These are phyloP conservation scores for Aristolochia contorta DNA, from an alignment of 164 flowering plant species.

Conservation along the genomic window DNA sequence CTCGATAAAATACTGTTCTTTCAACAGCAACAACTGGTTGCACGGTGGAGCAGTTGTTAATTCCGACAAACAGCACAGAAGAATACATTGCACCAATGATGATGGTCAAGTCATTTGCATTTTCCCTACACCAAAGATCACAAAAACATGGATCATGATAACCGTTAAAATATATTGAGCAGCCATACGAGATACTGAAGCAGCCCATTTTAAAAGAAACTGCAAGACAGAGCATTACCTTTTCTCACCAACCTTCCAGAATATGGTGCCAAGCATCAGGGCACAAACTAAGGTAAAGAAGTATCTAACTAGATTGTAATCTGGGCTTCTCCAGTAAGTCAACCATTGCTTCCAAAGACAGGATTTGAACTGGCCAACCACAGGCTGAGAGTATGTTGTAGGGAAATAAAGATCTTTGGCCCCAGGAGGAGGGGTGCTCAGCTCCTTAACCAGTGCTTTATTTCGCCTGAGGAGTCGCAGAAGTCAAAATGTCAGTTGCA, in stretches of 20 bases:
- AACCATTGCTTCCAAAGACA: constrained; percentile 94
- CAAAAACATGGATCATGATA: background rate
- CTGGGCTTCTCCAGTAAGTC: constrained; percentile 98
- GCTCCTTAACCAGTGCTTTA: constrained; percentile 57
- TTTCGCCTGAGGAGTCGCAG: constrained; percentile 39
- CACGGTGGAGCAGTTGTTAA: constrained; percentile 70
- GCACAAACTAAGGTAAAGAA: constrained; percentile 64
- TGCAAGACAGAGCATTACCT: constrained; percentile 21
- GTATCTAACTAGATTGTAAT: constrained; percentile 71
- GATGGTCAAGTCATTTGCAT: constrained; percentile 36
- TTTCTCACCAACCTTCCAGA: constrained; percentile 70
- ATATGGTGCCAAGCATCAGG: constrained; percentile 68
- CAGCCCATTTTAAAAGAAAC: background rate
- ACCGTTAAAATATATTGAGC: too few species aligned
- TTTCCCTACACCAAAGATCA: constrained; percentile 33
- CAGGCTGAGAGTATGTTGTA: constrained; percentile 57
- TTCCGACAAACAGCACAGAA: constrained; percentile 63
- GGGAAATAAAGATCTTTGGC: constrained; percentile 68
- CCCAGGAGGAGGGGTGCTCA: constrained; percentile 63
- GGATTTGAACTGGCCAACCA: constrained; percentile 76
- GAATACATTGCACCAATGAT: constrained; percentile 84
- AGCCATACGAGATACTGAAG: too few species aligned
- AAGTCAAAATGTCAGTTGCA: too few species aligned
- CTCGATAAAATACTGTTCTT: constrained; percentile 82
- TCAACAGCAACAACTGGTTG: constrained; percentile 81